These are phyloP conservation scores for Opeltia flavorubescens DNA, from an alignment of 495 filamentous ascomycete genomes.

Conservation along the genomic window DNA sequence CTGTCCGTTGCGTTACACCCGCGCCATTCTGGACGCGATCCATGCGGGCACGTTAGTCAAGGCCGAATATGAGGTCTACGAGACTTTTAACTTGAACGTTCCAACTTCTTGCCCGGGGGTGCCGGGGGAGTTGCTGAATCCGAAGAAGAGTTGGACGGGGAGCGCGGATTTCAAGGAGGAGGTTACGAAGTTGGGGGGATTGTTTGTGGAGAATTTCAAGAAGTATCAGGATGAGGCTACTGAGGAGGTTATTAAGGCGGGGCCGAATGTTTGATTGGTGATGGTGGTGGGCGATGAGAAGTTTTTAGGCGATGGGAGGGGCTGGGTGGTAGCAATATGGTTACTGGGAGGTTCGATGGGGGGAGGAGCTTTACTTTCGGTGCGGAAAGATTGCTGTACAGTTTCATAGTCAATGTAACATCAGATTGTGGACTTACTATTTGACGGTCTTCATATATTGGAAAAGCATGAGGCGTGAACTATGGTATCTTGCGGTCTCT, in stretches of 20 bases:
- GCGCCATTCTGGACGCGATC: constrained; percentile 94
- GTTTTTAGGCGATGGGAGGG: no score
- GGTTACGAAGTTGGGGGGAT: constrained; percentile 69
- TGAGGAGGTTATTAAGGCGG: constrained; percentile 29
- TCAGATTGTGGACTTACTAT: no score
- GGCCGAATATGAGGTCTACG: constrained; percentile 85
- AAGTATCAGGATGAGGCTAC: constrained; percentile 86
- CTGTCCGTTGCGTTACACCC: constrained; percentile 96
- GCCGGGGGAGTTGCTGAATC: constrained; percentile 85
- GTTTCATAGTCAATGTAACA: no score
- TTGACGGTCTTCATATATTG: no score
- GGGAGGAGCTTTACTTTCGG: no score
- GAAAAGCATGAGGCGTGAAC: no score
- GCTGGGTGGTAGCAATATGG: neutral
- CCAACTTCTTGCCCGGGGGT: constrained; percentile 78
- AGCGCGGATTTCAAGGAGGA: constrained; percentile 65
- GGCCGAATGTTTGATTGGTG: neutral
- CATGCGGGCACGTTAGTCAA: constrained; percentile 91
- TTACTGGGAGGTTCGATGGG: neutral
- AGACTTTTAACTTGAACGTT: constrained; percentile 89
- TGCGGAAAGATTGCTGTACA: no score
- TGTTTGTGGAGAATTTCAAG: constrained; percentile 96
- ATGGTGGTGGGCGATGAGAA: neutral
- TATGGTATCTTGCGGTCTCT: no score
- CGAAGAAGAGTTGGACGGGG: constrained; percentile 78